These are phyloP conservation scores for Seminavis robusta DNA, from an alignment of 108 stramenopile genomes.

Conservation along the genomic window DNA sequence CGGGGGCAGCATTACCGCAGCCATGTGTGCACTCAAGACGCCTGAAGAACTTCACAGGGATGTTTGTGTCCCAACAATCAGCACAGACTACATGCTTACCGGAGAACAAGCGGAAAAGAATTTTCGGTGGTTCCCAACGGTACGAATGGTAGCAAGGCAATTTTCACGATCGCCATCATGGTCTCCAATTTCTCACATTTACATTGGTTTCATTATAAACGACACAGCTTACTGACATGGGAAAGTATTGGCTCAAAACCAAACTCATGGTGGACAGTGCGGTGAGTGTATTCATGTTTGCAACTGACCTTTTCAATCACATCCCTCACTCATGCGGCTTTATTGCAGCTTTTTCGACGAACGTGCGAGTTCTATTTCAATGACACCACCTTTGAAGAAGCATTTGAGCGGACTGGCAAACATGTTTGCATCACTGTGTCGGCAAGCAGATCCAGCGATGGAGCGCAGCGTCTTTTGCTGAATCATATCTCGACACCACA, in stretches of 20 bases:
- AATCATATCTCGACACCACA: constrained; percentile 94
- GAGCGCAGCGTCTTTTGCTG: constrained; percentile 82
- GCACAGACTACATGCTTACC: constrained; percentile 73
- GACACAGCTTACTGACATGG: constrained; percentile 79
- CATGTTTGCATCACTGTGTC: constrained; percentile 93
- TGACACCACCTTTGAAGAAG: constrained; percentile 88
- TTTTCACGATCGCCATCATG: not conserved
- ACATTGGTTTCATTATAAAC: too few relatives aligned
- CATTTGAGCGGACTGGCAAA: constrained; percentile 85
- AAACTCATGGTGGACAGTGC: constrained; percentile 74
- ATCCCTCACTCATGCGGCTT: too few relatives aligned
- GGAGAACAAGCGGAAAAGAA: constrained; percentile 80
- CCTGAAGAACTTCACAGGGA: constrained; percentile 71
- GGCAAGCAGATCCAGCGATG: constrained; percentile 72
- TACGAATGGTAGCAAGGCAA: too few relatives aligned
- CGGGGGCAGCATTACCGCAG: constrained; percentile 87
- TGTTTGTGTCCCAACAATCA: constrained; percentile 77
- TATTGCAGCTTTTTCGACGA: constrained; percentile 39
- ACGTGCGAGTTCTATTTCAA: constrained; percentile 89
- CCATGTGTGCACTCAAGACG: constrained; percentile 83
- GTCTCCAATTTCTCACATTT: too few relatives aligned
- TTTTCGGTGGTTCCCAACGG: constrained; percentile 85
- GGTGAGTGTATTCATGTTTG: too few relatives aligned
- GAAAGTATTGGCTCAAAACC: constrained; percentile 68
- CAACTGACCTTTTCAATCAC: too few relatives aligned